Conservation (phyloP, 2,329 filamentous ascomycete genomes). For the Plenodomus tracheiphilus region DNA sequence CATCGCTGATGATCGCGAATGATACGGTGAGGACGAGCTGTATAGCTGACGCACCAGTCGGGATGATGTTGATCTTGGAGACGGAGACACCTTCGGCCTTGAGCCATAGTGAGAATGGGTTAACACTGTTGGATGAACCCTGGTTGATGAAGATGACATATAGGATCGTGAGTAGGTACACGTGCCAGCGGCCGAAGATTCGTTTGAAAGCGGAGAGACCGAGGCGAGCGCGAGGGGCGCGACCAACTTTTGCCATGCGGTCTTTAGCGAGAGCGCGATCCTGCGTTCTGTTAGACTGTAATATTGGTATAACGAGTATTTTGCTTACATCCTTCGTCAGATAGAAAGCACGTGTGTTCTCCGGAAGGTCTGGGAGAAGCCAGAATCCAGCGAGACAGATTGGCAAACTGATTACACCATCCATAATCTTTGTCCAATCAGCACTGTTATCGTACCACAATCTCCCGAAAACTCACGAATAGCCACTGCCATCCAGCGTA, state of each 20-base stretch:
- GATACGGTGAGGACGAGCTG: slow-evolving; percentile 20
- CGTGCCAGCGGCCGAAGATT: slow-evolving; percentile 24
- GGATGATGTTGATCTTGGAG: slow-evolving; percentile 23
- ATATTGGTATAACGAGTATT: background rate
- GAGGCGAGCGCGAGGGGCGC: slow-evolving; percentile 17
- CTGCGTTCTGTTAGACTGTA: slow-evolving; percentile 2
- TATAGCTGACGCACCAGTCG: slow-evolving; percentile 18
- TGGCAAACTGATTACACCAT: slow-evolving; percentile 17
- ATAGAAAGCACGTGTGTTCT: slow-evolving; percentile 16
- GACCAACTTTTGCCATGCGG: slow-evolving; percentile 19
- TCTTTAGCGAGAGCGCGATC: slow-evolving; percentile 15
- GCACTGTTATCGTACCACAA: background rate
- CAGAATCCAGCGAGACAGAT: slow-evolving; percentile 20
- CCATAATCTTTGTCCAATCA: slow-evolving; percentile 17
- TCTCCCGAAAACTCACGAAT: slow-evolving; percentile 11
- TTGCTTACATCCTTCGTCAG: slow-evolving; percentile 12
- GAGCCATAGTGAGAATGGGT: slow-evolving; percentile 25
- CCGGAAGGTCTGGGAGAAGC: slow-evolving; percentile 22
- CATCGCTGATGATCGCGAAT: slow-evolving; percentile 20
- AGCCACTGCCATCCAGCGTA: slow-evolving; percentile 29
- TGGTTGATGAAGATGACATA: slow-evolving; percentile 25
- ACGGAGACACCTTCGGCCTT: slow-evolving; percentile 15
- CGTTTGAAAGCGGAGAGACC: slow-evolving; percentile 16
- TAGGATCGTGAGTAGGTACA: slow-evolving; percentile 19
- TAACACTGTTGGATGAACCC: slow-evolving; percentile 17